Evolutionary conservation across 257 asterid species (phyloP).

Genomic region (Euphrasia confusa): DNA sequence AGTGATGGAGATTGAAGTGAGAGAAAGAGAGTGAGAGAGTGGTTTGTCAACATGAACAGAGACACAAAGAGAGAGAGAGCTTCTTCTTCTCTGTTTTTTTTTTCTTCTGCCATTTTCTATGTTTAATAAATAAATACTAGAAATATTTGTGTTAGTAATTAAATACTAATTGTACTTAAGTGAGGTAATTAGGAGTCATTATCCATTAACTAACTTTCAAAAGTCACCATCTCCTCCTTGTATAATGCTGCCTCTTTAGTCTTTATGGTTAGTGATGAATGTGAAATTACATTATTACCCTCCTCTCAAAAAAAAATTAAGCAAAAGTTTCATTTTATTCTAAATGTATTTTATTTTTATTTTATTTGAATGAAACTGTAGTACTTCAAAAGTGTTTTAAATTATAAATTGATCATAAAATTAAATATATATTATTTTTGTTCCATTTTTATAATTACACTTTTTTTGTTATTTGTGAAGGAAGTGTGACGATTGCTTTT

Average conservation of each 20-base stretch:
- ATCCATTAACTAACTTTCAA: conserved; percentile 9
- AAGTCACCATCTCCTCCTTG: conserved; percentile 21
- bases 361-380: too few species aligned
- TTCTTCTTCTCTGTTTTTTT: conserved; percentile 35
- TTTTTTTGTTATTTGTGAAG: too few species aligned
- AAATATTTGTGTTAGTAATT: conserved; percentile 19
- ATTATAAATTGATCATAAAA: too few species aligned
- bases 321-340: too few species aligned
- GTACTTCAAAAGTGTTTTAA: too few species aligned
- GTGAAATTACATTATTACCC: too few species aligned
- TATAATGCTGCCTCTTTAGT: not conserved
- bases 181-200: conserved; percentile 19
- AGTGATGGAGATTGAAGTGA: conserved; percentile 22
- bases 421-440: too few species aligned
- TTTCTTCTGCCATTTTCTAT: conserved; percentile 79
- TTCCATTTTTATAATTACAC: too few species aligned
- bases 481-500: too few species aligned
- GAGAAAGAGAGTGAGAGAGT: conserved; percentile 31
- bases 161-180: conserved; percentile 4
- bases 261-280: not conserved
- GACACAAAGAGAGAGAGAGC: conserved; percentile 16
- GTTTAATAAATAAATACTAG: conserved; percentile 18
- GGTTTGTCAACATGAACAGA: conserved; percentile 27
- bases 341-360: too few species aligned
- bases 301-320: too few species aligned